These are phyloP conservation scores for Saturnispora silvae DNA, from an alignment of 805 yeast genomes.

Conservation along the genomic window DNA sequence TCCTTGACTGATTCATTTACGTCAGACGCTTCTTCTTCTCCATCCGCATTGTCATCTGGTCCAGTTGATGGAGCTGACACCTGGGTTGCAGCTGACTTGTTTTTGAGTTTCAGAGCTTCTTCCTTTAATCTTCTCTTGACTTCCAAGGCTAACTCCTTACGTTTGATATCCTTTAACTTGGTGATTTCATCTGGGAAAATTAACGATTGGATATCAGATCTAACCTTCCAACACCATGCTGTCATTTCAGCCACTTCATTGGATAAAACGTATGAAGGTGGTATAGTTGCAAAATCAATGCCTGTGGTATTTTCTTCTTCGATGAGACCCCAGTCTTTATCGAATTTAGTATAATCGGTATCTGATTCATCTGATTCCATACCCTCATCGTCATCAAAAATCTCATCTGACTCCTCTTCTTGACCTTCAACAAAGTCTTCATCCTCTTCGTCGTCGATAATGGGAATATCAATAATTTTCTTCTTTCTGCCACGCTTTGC, in stretches of 20 bases:
- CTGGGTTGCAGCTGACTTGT: neutral
- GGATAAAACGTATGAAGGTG: conserved; percentile 16
- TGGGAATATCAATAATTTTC: conserved; percentile 6
- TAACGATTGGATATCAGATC: conserved; percentile 18
- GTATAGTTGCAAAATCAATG: conserved; percentile 13
- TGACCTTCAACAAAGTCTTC: conserved; percentile 9
- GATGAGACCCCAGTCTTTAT: conserved; percentile 21
- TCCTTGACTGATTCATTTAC: conserved; percentile 2
- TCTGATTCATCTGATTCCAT: conserved; percentile 10
- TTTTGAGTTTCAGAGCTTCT: conserved; percentile 1
- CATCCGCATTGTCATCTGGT: conserved; percentile 1
- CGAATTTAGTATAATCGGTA: conserved; percentile 11
- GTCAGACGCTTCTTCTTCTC: neutral
- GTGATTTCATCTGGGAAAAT: conserved; percentile 14
- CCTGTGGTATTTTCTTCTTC: conserved; percentile 13
- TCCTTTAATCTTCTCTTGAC: conserved; percentile 4
- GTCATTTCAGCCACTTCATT: conserved; percentile 17
- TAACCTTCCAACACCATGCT: conserved; percentile 16
- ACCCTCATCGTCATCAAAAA: conserved; percentile 2
- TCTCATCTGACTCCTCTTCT: conserved; percentile 6
- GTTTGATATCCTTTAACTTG: conserved; percentile 3
- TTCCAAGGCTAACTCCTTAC: conserved; percentile 5
- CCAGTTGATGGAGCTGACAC: neutral
- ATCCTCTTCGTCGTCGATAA: conserved; percentile 6
- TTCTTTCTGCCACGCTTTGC: conserved; percentile 8